Evolutionary conservation across 2,329 filamentous ascomycete genomes (phyloP), one percentile per base, ranked within the genome.

Genomic region (Beauveria rudraprayagi): DNA sequence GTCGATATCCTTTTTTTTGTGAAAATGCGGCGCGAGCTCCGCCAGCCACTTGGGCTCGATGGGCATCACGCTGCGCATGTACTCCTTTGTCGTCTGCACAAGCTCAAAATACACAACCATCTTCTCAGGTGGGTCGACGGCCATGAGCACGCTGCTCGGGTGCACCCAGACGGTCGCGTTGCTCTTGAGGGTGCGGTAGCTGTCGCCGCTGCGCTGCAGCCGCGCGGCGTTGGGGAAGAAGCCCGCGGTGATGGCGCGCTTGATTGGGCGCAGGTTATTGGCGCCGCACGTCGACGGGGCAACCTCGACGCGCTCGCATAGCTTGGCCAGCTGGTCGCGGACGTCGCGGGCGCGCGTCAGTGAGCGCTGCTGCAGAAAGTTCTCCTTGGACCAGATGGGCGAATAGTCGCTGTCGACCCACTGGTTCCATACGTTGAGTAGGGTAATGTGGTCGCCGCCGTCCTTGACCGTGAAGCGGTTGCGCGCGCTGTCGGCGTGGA

Each of bases 141-240:
- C 85, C 77, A 90, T 90, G 64, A 96, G 76, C 48, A 92, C 91
- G 51, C 86, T 90, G 64, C 87, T 91, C 0, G 94, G 94, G 72
- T 99, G 94, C n/a, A 97, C 83, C 71, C 91, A 93, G 1, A 96
- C 92, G 6, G 88, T 90, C 67, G 91, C 87, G 65, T 89, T 90
- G 68, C 89, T 95, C 82, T 96, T 96, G 66, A 97, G 86, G 0
- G 92, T 96, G 22, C 92, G 84, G 75, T 99, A 99, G 63, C 85
- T 89, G 69, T 95, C 89, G 2, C 94, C 94, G 47, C 89, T 88
- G 53, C 90, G 82, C 71, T 94, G 88, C 60, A 99, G 76, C 3
- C 91, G 80, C 1, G 92, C 92, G 0, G 92, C 92, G 72, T 97
- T 96, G 19, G 90, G 87, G 79, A 97, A 97, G 81, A 96, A 99